Conservation (phyloP, 257 asterid species). For the Rauvolfia tetraphylla region DNA sequence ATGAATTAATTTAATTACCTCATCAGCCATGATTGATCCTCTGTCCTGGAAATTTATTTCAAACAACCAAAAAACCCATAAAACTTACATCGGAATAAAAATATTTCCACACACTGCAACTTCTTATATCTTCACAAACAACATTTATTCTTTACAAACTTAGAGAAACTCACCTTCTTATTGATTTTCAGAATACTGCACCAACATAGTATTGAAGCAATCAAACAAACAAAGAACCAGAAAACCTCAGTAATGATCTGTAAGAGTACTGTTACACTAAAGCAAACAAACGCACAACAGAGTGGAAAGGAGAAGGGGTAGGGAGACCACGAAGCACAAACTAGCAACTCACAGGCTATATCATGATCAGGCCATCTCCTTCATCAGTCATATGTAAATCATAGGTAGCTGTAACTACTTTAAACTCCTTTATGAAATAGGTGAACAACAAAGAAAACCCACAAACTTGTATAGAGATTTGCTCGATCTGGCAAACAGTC, state of each 20-base stretch:
- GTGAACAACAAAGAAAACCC: neutral
- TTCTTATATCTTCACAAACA: neutral
- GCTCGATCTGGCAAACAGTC: slow-evolving; percentile 34
- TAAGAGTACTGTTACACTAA: neutral
- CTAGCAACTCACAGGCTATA: neutral
- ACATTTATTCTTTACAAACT: slow-evolving; percentile 14
- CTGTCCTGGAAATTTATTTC: slow-evolving; percentile 1
- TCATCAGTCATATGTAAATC: slow-evolving; percentile 7
- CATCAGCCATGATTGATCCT: neutral
- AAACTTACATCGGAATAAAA: neutral
- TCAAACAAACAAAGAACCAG: too few relatives aligned
- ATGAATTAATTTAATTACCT: neutral
- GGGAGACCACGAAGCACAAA: neutral
- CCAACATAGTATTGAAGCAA: neutral
- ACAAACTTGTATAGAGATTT: neutral
- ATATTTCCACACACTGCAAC: neutral
- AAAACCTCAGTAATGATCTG: neutral
- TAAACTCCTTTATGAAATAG: neutral
- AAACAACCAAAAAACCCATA: neutral
- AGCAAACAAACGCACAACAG: neutral
- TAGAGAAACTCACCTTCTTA: neutral
- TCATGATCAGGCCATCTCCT: slow-evolving; percentile 1
- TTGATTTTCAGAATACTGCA: neutral
- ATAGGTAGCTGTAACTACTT: neutral
- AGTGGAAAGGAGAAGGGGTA: too few relatives aligned